Base-by-base conservation (phyloP, 2,329 filamentous ascomycete species). In the Fusarium sp. region DNA sequence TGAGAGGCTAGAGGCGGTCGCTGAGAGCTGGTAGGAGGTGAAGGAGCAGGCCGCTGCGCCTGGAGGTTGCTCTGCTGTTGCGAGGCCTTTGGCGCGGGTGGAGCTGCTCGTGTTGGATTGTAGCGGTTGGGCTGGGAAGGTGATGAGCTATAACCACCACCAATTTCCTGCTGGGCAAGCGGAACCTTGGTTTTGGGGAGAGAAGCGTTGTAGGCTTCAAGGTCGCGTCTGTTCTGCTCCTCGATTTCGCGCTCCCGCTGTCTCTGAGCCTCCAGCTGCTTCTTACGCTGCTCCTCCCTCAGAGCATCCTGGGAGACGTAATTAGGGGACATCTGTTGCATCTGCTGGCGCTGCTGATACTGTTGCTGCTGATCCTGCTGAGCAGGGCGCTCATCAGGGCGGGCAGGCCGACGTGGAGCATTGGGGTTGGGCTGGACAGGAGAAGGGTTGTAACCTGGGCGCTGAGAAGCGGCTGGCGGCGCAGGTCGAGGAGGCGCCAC, bases 181-280 rank as follows among this genome's bases (percentile, higher is more conserved):
- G 94, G 94, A 17, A 91, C 85, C 80, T 94, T 94, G 72, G 89
- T 91, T 85, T 97, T 93, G 38, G 95, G 96, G 68, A 98, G 85
- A 30, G 94, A 94, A 41, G 94, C 93, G 82, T 98, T 98, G 83
- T 98, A 98, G 24, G 91, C 94, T 80, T 96, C 95, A 76, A 94
- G 87, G 58, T 98, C 94, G 74, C 92, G 90, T 62, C 93, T 89
- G 61, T 89, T 89, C 78, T 91, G 90, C 76, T 94, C 92, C 72
- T 91, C 89, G 4, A 87, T 85, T 72, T 91, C 89, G 47, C 85
- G 84, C 48, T 78, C 76, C 65, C 77, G 75, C 54, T 89, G 86
- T 38, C 85, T 84, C 75, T 91, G 89, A 38, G 88, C 84, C 74
- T 93, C 90, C 12, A 87, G 79, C 79, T 93, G 90, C 78, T 90